Conservation (phyloP, 805 yeast species). For the Yarrowia yakushimensis region DNA sequence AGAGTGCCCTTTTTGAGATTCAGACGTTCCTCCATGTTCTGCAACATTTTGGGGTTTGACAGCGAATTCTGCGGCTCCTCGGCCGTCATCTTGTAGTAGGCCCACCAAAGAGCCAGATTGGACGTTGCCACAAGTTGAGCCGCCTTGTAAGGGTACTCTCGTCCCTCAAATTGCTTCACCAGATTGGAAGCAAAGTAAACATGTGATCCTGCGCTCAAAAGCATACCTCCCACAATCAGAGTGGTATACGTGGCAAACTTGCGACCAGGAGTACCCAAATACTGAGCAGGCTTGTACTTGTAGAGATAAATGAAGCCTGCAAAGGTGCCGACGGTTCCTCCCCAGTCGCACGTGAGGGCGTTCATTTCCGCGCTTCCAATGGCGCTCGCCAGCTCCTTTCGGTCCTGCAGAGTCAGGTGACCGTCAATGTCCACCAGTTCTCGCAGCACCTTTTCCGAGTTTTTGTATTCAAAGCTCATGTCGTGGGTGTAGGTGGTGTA, state of each 20-base stretch:
- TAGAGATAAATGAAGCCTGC: conserved; percentile 12
- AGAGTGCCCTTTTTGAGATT: conserved; percentile 13
- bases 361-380: conserved; percentile 9
- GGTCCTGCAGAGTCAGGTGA: conserved; percentile 12
- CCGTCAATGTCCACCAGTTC: conserved; percentile 9
- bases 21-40: conserved; percentile 15
- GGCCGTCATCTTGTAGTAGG: conserved; percentile 25
- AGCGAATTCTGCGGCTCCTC: conserved; percentile 20
- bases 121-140: background rate
- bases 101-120: conserved; percentile 20
- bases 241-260: background rate
- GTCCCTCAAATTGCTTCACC: background rate
- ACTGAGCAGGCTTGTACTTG: conserved; percentile 13
- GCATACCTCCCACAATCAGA: background rate
- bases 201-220: background rate
- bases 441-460: background rate
- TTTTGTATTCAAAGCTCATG: conserved; percentile 19
- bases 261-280: background rate
- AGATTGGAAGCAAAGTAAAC: background rate
- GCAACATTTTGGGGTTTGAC: conserved; percentile 22
- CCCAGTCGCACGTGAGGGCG: conserved; percentile 14
- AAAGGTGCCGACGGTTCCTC: conserved; percentile 2
- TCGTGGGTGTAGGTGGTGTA: background rate
- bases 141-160: conserved; percentile 4
- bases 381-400: conserved; percentile 20